These are phyloP conservation scores for Cercophora sp. DNA, from an alignment of 495 filamentous ascomycete genomes.

Conservation along the genomic window DNA sequence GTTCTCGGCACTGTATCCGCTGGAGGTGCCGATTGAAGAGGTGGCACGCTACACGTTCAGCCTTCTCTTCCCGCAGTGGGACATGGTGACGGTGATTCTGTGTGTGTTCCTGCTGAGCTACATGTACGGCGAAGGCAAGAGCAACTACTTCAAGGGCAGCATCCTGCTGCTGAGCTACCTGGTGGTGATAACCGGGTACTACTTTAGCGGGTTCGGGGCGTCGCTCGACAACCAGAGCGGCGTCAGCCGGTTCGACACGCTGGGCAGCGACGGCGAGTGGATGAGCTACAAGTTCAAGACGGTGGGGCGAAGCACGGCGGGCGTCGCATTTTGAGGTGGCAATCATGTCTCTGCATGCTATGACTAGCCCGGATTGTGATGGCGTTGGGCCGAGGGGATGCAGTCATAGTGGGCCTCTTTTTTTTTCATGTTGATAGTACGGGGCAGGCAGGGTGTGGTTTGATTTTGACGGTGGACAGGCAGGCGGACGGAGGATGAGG, in stretches of 20 bases:
- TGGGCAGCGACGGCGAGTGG: constrained; percentile 49
- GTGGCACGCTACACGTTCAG: constrained; percentile 78
- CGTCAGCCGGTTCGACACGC: constrained; percentile 65
- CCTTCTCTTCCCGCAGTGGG: constrained; percentile 97
- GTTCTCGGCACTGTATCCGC: constrained; percentile 65
- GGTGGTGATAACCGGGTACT: constrained; percentile 89
- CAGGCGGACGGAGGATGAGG: no score
- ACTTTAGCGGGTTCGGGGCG: constrained; percentile 73
- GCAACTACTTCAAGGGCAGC: constrained; percentile 88
- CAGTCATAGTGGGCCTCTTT: no score
- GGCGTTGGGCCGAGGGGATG: background rate
- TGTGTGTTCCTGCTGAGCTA: constrained; percentile 97
- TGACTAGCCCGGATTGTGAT: no score
- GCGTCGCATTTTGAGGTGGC: constrained; percentile 33
- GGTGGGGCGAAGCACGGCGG: constrained; percentile 34
- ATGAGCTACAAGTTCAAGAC: constrained; percentile 49
- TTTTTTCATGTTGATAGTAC: no score
- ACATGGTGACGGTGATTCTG: constrained; percentile 95
- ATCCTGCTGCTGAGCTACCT: constrained; percentile 92
- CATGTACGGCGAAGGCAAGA: constrained; percentile 98
- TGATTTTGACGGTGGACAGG: no score
- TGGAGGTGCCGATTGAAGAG: constrained; percentile 42
- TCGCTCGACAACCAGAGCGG: constrained; percentile 52
- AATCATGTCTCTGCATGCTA: no score
- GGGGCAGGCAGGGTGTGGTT: no score